phyloP scores from a whole-genome alignment of 176 grass and related monocot genomes.

The Eremochloa ophiuroides region DNA sequence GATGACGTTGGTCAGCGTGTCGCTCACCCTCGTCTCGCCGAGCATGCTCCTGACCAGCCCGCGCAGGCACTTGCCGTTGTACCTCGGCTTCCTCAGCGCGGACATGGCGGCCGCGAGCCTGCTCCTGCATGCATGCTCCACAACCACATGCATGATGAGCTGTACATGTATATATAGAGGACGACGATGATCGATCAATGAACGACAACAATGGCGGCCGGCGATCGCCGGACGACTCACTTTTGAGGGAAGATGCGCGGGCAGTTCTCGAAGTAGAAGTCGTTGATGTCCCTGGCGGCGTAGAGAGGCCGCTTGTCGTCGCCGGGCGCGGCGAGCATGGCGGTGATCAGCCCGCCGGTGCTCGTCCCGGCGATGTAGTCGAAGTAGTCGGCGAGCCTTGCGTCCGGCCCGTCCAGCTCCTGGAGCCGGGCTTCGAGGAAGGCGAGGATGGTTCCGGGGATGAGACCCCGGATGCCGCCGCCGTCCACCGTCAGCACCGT shows the following conservation, averaged over 20 bases:
- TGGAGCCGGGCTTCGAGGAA: constrained; percentile 40
- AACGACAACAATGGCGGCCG: not conserved
- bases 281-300: constrained; percentile 32
- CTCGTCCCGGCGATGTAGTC: constrained; percentile 53
- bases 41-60: constrained; percentile 40
- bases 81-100: constrained; percentile 27
- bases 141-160: not conserved
- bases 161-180: not conserved
- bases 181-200: not conserved
- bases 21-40: constrained; percentile 41
- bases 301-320: constrained; percentile 42
- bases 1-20: constrained; percentile 56
- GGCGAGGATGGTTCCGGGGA: constrained; percentile 40
- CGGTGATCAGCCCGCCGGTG: constrained; percentile 52
- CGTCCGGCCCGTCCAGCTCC: constrained; percentile 40
- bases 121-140: not conserved
- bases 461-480: constrained; percentile 46
- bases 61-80: constrained; percentile 48
- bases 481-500: constrained; percentile 46
- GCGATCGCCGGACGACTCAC: not conserved
- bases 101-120: not conserved
- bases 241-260: constrained; percentile 39
- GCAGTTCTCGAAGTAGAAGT: constrained; percentile 40
- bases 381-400: constrained; percentile 52
- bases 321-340: constrained; percentile 41